Conservation (phyloP, 108 stramenopile species). For the Cylindrotheca fusiformis region DNA sequence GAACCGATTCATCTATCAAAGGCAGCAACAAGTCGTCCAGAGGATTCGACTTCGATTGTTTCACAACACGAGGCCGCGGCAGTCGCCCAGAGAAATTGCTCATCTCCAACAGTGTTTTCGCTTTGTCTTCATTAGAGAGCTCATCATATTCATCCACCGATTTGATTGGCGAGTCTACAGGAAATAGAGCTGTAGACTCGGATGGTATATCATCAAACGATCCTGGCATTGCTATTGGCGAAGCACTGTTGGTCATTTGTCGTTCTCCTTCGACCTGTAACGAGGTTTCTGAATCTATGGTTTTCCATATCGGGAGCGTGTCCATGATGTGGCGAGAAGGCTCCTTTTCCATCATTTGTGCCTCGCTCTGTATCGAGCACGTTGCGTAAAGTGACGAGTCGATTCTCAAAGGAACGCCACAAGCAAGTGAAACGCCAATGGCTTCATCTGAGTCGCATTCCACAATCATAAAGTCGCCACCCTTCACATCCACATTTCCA, state of each 20-base stretch:
- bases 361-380: constrained; percentile 4
- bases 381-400: constrained; percentile 58
- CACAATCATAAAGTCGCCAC: constrained; percentile 67
- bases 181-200: constrained; percentile 40
- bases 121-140: constrained; percentile 65
- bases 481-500: constrained; percentile 54
- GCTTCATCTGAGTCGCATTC: constrained; percentile 90
- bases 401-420: constrained; percentile 47
- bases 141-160: constrained; percentile 67
- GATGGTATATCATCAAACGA: constrained; percentile 33
- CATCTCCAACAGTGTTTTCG: constrained; percentile 57
- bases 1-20: constrained; percentile 78
- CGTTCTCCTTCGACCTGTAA: constrained; percentile 60
- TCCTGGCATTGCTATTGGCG: constrained; percentile 58
- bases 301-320: constrained; percentile 35
- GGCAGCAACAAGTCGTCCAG: constrained; percentile 80
- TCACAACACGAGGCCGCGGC: constrained; percentile 65
- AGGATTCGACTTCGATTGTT: constrained; percentile 25
- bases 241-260: constrained; percentile 14
- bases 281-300: constrained; percentile 29
- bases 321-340: constrained; percentile 14
- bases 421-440: constrained; percentile 73
- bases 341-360: neutral
- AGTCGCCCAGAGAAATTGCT: constrained; percentile 66
- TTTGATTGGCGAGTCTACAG: constrained; percentile 67